phyloP scores from a whole-genome alignment of 2,329 filamentous ascomycete genomes.

The Penicillium freii region DNA sequence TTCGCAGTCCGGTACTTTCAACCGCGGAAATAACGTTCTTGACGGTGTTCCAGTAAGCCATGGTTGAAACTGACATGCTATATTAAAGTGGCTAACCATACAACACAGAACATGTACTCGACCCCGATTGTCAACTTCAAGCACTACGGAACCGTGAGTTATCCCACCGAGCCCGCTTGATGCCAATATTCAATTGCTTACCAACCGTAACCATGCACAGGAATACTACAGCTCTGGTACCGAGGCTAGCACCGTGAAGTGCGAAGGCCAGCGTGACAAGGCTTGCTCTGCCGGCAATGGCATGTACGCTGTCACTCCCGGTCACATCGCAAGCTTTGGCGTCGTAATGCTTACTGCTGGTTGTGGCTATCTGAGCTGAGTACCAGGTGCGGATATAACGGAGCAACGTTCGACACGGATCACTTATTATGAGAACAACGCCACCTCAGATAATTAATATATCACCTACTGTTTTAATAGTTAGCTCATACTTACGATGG shows the following conservation, averaged over 20 bases:
- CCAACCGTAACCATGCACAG: constrained; percentile 4
- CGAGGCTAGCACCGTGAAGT: constrained; percentile 15
- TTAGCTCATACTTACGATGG: not conserved
- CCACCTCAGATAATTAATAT: too few species aligned
- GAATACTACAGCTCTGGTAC: constrained; percentile 31
- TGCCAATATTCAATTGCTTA: not conserved
- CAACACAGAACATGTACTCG: constrained; percentile 28
- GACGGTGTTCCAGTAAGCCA: constrained; percentile 30
- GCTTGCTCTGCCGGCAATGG: constrained; percentile 32
- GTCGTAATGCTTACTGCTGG: constrained; percentile 22
- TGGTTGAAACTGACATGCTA: not conserved
- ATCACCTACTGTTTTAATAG: not conserved
- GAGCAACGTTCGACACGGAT: not conserved
- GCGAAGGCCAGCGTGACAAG: constrained; percentile 26
- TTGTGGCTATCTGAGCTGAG: constrained; percentile 12
- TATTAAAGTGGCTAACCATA: not conserved
- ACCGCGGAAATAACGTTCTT: constrained; percentile 28
- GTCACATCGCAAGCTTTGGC: constrained; percentile 29
- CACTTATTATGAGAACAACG: not conserved
- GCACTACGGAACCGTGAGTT: constrained; percentile 30
- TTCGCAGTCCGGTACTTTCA: constrained; percentile 25
- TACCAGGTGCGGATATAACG: not conserved
- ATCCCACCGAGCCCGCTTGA: not conserved
- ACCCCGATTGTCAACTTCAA: constrained; percentile 21
- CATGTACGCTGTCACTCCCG: constrained; percentile 22